phyloP scores from a whole-genome alignment of 768 basidiomycete genomes.

The Panaeolus papilionaceus region DNA sequence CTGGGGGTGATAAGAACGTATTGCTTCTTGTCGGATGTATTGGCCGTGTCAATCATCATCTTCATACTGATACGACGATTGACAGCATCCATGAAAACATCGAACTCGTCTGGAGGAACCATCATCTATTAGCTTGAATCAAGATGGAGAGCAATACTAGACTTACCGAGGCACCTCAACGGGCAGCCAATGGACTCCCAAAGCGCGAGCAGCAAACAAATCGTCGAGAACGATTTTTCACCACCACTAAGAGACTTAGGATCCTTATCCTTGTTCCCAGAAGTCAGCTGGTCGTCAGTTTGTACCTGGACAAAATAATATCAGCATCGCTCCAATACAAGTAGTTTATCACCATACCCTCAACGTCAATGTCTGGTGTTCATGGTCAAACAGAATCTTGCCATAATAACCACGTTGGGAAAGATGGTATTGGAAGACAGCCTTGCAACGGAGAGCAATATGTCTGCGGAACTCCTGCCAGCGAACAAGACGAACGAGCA shows the following conservation, averaged over 20 bases:
- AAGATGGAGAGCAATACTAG: background rate
- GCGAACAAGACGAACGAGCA: conserved; percentile 65
- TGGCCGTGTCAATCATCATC: conserved; percentile 96
- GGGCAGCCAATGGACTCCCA: conserved; percentile 98
- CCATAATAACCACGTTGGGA: conserved; percentile 89
- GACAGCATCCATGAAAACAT: conserved; percentile 97
- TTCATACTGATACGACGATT: conserved; percentile 93
- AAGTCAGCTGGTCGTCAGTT: conserved; percentile 81
- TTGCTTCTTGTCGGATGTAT: conserved; percentile 86
- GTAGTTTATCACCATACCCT: conserved; percentile 47
- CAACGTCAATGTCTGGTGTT: conserved; percentile 59
- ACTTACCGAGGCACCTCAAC: conserved; percentile 84
- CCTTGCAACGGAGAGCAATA: conserved; percentile 87
- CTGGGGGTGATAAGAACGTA: conserved; percentile 95
- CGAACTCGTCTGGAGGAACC: conserved; percentile 81
- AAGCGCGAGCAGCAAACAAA: conserved; percentile 90
- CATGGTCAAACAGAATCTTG: conserved; percentile 88
- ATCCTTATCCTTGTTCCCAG: conserved; percentile 75
- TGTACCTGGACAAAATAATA: conserved; percentile 57
- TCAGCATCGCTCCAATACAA: background rate
- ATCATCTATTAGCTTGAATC: background rate
- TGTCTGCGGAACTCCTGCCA: conserved; percentile 92
- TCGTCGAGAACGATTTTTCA: conserved; percentile 97
- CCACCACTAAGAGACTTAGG: conserved; percentile 90
- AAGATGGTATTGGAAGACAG: conserved; percentile 83